Evolutionary conservation across 441 rosid species (phyloP).

Genomic region (Pelargonium cotyledonis): DNA sequence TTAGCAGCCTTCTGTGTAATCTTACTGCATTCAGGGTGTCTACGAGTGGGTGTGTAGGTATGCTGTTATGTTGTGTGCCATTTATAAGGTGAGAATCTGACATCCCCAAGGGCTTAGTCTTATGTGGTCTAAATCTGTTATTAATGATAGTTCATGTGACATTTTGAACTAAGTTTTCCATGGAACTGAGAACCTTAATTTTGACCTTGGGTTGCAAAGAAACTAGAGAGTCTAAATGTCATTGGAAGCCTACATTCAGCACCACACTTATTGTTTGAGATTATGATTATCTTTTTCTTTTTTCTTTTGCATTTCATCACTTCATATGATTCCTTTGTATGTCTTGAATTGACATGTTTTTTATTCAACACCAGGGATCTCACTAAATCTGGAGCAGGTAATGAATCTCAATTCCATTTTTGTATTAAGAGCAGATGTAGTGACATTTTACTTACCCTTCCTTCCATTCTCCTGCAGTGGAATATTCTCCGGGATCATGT

Average conservation of each 20-base stretch:
- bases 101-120: background rate
- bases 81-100: background rate
- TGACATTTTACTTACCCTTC: slow-evolving; percentile 1
- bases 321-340: background rate
- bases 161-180: background rate
- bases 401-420: slow-evolving; percentile 6
- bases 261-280: background rate
- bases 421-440: background rate
- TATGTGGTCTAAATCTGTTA: background rate
- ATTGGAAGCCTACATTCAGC: background rate
- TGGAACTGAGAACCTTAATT: background rate
- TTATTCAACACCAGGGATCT: slow-evolving; percentile 43
- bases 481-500: slow-evolving; percentile 53
- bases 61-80: background rate
- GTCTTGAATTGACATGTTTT: slow-evolving; percentile 1
- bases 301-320: background rate
- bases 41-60: background rate
- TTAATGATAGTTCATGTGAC: background rate
- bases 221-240: background rate
- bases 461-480: slow-evolving; percentile 48
- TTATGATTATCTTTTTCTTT: background rate
- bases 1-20: background rate
- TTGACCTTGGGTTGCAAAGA: background rate
- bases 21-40: background rate
- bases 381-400: slow-evolving; percentile 70